Percentiles rank a stretch among this genome's conserved stretches.
phyloP scores from a whole-genome alignment of 106 monocot genomes.

The Gastrodia elata region DNA sequence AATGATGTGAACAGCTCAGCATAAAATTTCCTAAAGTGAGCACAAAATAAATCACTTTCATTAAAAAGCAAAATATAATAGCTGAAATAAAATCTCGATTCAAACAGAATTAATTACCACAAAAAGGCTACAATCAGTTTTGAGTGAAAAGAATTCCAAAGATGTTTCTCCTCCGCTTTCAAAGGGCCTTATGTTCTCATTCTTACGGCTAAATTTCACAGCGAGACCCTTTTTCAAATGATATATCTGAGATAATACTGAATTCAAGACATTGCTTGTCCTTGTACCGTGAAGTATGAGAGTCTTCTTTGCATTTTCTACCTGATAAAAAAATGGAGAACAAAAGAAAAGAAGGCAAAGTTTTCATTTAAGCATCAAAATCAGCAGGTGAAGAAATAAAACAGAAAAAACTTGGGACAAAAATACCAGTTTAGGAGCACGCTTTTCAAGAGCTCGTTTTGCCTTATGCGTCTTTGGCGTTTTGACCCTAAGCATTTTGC shows the following conservation, averaged over 20 bases:
- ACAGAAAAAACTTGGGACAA: not conserved
- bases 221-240: slow-evolving; percentile 65
- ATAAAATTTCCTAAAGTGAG: not conserved
- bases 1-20: no score
- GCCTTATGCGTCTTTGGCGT: slow-evolving; percentile 53
- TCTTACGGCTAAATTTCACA: slow-evolving; percentile 59
- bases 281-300: slow-evolving; percentile 87
- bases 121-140: slow-evolving; percentile 83
- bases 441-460: slow-evolving; percentile 57
- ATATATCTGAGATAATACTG: slow-evolving; percentile 51
- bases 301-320: slow-evolving; percentile 78
- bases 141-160: slow-evolving; percentile 77
- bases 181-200: slow-evolving; percentile 76
- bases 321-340: slow-evolving; percentile 21
- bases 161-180: slow-evolving; percentile 73
- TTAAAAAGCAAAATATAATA: not conserved
- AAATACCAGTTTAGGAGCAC: slow-evolving; percentile 64
- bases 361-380: not conserved
- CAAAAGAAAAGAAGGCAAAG: not conserved
- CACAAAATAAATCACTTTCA: not conserved
- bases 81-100: not conserved
- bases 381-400: not conserved
- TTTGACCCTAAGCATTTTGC: slow-evolving; percentile 54
- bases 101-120: slow-evolving; percentile 33
- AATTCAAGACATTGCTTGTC: slow-evolving; percentile 57